A percentile compares a stretch with the other conserved stretches of the same genome.
Conservation (phyloP, 495 filamentous ascomycete genomes). For the Penicillium maclennaniae region DNA sequence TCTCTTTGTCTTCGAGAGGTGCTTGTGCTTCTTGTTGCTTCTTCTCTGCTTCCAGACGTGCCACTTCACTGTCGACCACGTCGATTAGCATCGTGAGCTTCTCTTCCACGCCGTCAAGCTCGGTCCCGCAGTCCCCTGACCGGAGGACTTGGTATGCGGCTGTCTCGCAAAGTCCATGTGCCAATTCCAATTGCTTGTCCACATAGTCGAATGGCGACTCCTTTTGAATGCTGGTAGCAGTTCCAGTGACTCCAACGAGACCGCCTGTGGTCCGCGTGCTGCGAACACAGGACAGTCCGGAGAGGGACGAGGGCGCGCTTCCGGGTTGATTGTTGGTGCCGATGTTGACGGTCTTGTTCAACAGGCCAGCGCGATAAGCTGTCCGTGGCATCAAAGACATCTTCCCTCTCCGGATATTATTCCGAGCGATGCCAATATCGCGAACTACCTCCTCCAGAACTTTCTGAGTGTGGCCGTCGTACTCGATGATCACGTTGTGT, state of each 20-base stretch:
- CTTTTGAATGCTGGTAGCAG: slow-evolving; percentile 11
- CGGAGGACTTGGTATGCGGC: slow-evolving; percentile 84
- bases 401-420: slow-evolving; percentile 77
- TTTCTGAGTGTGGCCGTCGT: slow-evolving; percentile 80
- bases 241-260: slow-evolving; percentile 15
- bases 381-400: slow-evolving; percentile 29
- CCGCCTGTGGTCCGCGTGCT: slow-evolving; percentile 27
- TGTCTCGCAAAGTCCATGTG: slow-evolving; percentile 75
- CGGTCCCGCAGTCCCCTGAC: slow-evolving; percentile 71
- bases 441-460: slow-evolving; percentile 77
- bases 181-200: slow-evolving; percentile 72
- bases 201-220: slow-evolving; percentile 58
- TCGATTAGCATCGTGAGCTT: slow-evolving; percentile 43
- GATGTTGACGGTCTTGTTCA: slow-evolving; percentile 12
- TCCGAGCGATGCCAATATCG: slow-evolving; percentile 72
- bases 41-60: slow-evolving; percentile 36
- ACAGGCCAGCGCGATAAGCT: slow-evolving; percentile 15
- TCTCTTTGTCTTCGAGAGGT: slow-evolving; percentile 4
- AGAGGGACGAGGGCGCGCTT: slow-evolving; percentile 5
- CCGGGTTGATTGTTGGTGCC: slow-evolving; percentile 1
- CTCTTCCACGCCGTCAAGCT: slow-evolving; percentile 65
- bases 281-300: slow-evolving; percentile 23
- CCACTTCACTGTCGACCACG: slow-evolving; percentile 39
- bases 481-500: slow-evolving; percentile 81
- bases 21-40: slow-evolving; percentile 20